Base-by-base conservation (phyloP, 2,329 filamentous ascomycete species). In the Dactylellina drechsleri region DNA sequence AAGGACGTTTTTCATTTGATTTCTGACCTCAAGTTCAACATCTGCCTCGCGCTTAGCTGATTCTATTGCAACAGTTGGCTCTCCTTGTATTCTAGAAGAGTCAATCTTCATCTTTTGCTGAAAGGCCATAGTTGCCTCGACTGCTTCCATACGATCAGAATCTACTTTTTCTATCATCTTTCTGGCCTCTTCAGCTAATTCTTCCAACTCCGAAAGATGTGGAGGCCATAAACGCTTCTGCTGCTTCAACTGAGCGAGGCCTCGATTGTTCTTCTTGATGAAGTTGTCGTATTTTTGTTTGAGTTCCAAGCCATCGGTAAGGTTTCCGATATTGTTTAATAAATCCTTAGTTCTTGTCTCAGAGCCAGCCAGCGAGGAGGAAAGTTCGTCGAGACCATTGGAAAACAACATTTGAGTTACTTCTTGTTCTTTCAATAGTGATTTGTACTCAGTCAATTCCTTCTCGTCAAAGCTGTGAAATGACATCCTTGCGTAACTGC, bases 91-190 rank as follows among this genome's bases (percentile, higher is more conserved):
- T 13, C 16, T 43, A 12, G 54, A 43, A 43, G n/a, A n/a, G 2
- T 58, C 16, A 41, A 20, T 7, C 16, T 41, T 40, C 10, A 58
- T 41, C 54, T 58, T 58, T 18, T 43, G 5, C 31, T 58, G 54
- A 28, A 58, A 41, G n/a, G 28, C n/a, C 8, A n/a, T 20, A 2
- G 54, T 58, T 58, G 28, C 28, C 43, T 58, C 54, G 16, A 41
- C 2, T 8, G 18, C n/a, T 58, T 15, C 54, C 31, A 23, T 20
- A 12, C 54, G 54, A 20, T 58, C 54, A 20, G 31, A 58, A 10
- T 20, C 54, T 13, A 58, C 1, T 15, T 26, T 20, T 16, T 16
- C 16, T 41, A 58, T 58, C 2, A 58, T 41, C n/a, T 16, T 41
- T 41, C 20, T 58, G 4, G 54, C 54, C 16, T 58, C 54, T 12